phyloP scores from a whole-genome alignment of 495 filamentous ascomycete species.

The Podospora appendiculata region DNA sequence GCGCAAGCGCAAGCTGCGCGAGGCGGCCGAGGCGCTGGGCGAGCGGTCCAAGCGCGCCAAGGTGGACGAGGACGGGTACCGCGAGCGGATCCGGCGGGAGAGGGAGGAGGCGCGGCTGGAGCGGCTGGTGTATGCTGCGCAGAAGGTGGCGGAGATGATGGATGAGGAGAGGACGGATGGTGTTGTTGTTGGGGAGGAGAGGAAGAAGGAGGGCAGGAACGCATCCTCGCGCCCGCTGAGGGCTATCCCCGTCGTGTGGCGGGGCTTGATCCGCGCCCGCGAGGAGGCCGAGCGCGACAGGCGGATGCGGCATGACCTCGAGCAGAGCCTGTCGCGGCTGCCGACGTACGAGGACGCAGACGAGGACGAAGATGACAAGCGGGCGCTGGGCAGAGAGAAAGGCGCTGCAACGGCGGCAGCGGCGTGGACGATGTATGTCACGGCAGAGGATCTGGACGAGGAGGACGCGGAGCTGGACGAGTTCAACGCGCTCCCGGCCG shows the following conservation, averaged over 20 bases:
- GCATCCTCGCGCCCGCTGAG: constrained; percentile 38
- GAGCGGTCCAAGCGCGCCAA: constrained; percentile 51
- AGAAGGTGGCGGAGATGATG: constrained; percentile 74
- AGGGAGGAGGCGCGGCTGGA: constrained; percentile 63
- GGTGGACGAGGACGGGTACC: constrained; percentile 66
- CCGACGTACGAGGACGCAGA: constrained; percentile 45
- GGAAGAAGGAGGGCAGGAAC: constrained; percentile 37
- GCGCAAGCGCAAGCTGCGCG: constrained; percentile 71
- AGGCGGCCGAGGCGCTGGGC: constrained; percentile 49
- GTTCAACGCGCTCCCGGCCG: constrained; percentile 61
- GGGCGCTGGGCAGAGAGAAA: constrained; percentile 29
- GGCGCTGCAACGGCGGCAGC: constrained; percentile 1
- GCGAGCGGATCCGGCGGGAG: constrained; percentile 65
- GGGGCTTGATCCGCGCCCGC: constrained; percentile 61
- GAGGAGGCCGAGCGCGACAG: constrained; percentile 63
- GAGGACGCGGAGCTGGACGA: constrained; percentile 81
- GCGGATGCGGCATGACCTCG: constrained; percentile 60
- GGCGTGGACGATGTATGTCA: constrained; percentile 27
- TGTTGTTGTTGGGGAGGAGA: constrained; percentile 1
- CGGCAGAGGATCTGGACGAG: constrained; percentile 68
- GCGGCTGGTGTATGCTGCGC: constrained; percentile 60
- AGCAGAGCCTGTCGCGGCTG: constrained; percentile 38
- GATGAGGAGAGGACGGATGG: constrained; percentile 34
- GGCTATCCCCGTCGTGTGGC: constrained; percentile 71
- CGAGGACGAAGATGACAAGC: constrained; percentile 45